phyloP scores from a whole-genome alignment of 495 filamentous ascomycete species.

The Hyaloscypha hepaticicola region DNA sequence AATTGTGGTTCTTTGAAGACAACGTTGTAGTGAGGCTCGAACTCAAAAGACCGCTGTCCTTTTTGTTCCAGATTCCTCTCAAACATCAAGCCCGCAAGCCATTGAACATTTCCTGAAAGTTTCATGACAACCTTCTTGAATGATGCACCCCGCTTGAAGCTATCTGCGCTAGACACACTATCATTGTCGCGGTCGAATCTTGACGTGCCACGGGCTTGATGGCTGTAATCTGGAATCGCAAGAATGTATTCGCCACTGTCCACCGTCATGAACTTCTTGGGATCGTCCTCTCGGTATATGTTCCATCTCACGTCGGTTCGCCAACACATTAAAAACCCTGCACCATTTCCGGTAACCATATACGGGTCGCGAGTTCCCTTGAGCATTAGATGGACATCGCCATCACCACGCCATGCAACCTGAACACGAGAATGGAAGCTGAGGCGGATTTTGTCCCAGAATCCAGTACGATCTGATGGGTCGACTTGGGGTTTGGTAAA shows the following conservation, averaged over 20 bases:
- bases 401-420: constrained; percentile 89
- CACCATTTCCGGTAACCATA: constrained; percentile 85
- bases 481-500: constrained; percentile 96
- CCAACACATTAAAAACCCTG: constrained; percentile 97
- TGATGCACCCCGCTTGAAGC: constrained; percentile 67
- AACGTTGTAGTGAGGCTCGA: constrained; percentile 90
- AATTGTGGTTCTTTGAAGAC: constrained; percentile 76
- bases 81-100: constrained; percentile 87
- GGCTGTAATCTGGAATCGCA: constrained; percentile 89
- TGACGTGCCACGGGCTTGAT: constrained; percentile 71
- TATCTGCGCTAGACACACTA: constrained; percentile 60
- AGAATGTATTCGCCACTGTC: constrained; percentile 92
- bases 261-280: constrained; percentile 90
- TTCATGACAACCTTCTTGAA: constrained; percentile 99
- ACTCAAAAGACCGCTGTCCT: constrained; percentile 74
- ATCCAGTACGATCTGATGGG: constrained; percentile 88
- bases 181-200: constrained; percentile 60
- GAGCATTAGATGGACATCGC: constrained; percentile 90
- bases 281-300: constrained; percentile 77
- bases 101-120: constrained; percentile 89
- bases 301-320: constrained; percentile 87
- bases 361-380: constrained; percentile 96
- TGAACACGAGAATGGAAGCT: constrained; percentile 91
- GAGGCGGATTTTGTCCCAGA: constrained; percentile 98
- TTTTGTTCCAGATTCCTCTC: constrained; percentile 67